Evolutionary conservation across 192 early-diverging fungal species (phyloP).

Genomic region (Linnemannia hyalina): DNA sequence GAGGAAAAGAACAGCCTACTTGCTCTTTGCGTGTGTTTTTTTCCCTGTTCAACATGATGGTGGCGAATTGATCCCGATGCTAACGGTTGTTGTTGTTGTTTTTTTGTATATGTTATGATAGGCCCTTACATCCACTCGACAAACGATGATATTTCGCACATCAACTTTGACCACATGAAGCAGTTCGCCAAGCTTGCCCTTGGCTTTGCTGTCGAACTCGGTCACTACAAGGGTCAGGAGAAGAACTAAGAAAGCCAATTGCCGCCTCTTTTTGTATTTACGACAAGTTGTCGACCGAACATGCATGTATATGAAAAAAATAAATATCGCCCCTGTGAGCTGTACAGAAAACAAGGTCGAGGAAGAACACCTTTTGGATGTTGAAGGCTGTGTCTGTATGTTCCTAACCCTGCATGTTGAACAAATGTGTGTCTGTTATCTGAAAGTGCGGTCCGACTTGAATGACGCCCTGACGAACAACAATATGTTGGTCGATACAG

Average conservation of each 20-base stretch:
- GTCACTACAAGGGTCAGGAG: slow-evolving; percentile 53
- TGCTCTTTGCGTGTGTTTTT: no score
- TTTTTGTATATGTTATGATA: neutral
- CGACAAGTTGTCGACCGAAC: neutral
- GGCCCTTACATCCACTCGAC: slow-evolving; percentile 85
- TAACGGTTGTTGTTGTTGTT: neutral
- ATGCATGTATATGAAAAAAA: no score
- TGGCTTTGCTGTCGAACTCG: slow-evolving; percentile 90
- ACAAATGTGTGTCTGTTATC: no score
- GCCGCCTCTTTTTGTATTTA: neutral
- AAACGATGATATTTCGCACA: slow-evolving; percentile 78
- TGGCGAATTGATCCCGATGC: neutral
- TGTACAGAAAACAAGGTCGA: no score
- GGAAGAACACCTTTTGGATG: no score
- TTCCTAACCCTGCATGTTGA: no score
- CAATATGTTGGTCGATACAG: no score
- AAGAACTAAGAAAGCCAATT: neutral
- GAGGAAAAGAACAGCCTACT: neutral
- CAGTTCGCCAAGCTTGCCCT: slow-evolving; percentile 86
- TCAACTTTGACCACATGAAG: slow-evolving; percentile 90
- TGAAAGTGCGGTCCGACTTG: no score
- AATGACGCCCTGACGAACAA: no score
- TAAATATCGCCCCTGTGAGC: no score
- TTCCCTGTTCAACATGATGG: no score
- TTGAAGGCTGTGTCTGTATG: no score